Evolutionary conservation across 257 asterid genomes (phyloP), one percentile per base, ranked within the genome.

Genomic region (Marsdenia floribunda): DNA sequence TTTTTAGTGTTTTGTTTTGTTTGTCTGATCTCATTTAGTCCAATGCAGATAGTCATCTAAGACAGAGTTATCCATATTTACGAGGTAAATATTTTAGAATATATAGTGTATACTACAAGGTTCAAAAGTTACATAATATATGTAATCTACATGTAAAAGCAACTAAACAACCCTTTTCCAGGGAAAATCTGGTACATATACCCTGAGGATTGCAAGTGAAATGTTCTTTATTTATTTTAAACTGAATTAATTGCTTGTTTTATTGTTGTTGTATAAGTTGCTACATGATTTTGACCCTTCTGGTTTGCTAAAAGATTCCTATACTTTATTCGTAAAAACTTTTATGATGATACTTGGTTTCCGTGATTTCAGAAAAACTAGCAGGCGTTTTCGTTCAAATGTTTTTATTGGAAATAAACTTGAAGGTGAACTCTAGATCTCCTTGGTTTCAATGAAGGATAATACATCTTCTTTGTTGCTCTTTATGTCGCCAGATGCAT

Each of bases 371-470:
- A 91, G 97, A 93, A 84, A 77, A 82, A 77, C 77, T 85, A 71
- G 96, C 96, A 5, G 72, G 87, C 78, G 93, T 88, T 85, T 66
- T 91, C 67, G 87, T 83, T 19, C 88, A 70, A 82, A 93, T 93
- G 97, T 86, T 87, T 79, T 42, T 79, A 77, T 84, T 89, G 46
- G 49, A 93, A 79, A 73, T 87, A 42, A 81, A 70, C 72, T 77
- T 93, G 81, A 89, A 91, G 97, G 97, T 91, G 52, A 78, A 40
- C 64, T 58, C 38, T 68, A 57, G 42, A 72, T 80, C 73, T 78
- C 60, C 52, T 63, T 81, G 58, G 78, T 73, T 52, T 22, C 73
- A 67, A 73, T 60, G 70, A 63, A 79, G 44, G 52, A 26, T 6
- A 15, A 54, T 70, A 13, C 18, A 4, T 37, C 35, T 59, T 72